These are phyloP conservation scores for Lasiodiplodia sp. DNA, from an alignment of 2,329 filamentous ascomycete genomes.

Conservation along the genomic window DNA sequence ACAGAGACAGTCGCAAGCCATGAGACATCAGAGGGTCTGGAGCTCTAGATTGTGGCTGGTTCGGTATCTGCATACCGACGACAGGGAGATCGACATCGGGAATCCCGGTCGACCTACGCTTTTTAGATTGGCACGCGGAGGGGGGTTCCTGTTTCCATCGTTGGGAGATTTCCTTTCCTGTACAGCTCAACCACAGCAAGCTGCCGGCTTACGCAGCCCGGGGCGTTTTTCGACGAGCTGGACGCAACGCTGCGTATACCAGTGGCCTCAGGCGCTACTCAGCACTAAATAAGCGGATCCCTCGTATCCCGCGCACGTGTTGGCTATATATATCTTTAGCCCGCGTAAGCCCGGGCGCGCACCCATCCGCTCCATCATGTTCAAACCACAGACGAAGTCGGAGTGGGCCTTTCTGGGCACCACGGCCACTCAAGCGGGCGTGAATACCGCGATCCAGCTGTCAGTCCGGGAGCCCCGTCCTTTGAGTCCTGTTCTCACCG, in stretches of 20 bases:
- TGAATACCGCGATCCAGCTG: constrained; percentile 33
- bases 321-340: constrained; percentile 19
- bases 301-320: constrained; percentile 20
- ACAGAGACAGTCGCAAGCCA: neutral
- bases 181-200: neutral
- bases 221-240: neutral
- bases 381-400: constrained; percentile 15
- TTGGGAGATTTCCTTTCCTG: neutral
- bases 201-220: neutral
- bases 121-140: neutral
- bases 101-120: neutral
- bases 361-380: constrained; percentile 7
- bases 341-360: constrained; percentile 1
- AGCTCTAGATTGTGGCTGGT: neutral
- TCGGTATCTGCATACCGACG: neutral
- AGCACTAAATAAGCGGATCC: constrained; percentile 17
- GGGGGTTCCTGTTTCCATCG: neutral
- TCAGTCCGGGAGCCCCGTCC: constrained; percentile 17
- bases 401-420: constrained; percentile 33
- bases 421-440: constrained; percentile 32
- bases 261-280: constrained; percentile 2
- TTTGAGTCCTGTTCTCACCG: neutral
- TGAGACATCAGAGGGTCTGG: neutral
- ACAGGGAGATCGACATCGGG: neutral
- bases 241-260: neutral